Percentiles rank a stretch among this genome's conserved stretches.
These are phyloP conservation scores for Phoenix roebelenii DNA, from an alignment of 176 grass and related monocot genomes.

Conservation along the genomic window DNA sequence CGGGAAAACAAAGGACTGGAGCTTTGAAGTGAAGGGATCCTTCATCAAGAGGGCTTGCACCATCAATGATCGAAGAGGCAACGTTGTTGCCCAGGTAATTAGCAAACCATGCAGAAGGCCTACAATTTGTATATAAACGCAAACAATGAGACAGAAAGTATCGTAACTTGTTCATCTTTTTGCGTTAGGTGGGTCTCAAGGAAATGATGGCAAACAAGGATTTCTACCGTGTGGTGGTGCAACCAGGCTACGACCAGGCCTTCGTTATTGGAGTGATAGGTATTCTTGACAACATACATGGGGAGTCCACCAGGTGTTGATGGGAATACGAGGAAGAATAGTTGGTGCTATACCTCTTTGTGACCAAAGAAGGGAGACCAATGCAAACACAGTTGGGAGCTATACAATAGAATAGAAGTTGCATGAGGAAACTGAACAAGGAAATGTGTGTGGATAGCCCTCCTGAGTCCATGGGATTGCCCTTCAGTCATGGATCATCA, in stretches of 20 bases:
- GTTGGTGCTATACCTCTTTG: too few species aligned
- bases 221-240: conserved; percentile 76
- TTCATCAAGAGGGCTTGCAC: conserved; percentile 60
- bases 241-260: conserved; percentile 79
- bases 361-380: too few species aligned
- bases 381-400: too few species aligned
- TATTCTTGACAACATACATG: conserved; percentile 83
- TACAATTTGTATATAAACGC: background rate
- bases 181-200: conserved; percentile 46
- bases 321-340: background rate
- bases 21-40: conserved; percentile 69
- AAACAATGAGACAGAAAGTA: too few species aligned
- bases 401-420: too few species aligned
- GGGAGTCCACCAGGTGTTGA: conserved; percentile 80
- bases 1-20: conserved; percentile 45
- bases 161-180: too few species aligned
- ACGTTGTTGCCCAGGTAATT: conserved; percentile 57
- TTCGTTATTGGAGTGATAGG: conserved; percentile 70
- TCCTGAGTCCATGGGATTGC: too few species aligned
- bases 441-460: too few species aligned
- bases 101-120: background rate
- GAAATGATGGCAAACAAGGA: conserved; percentile 63
- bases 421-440: too few species aligned
- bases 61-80: conserved; percentile 48
- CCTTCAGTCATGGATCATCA: too few species aligned